Conservation (phyloP, 306 rosid genomes). For the Chamaecrista fasciculata region DNA sequence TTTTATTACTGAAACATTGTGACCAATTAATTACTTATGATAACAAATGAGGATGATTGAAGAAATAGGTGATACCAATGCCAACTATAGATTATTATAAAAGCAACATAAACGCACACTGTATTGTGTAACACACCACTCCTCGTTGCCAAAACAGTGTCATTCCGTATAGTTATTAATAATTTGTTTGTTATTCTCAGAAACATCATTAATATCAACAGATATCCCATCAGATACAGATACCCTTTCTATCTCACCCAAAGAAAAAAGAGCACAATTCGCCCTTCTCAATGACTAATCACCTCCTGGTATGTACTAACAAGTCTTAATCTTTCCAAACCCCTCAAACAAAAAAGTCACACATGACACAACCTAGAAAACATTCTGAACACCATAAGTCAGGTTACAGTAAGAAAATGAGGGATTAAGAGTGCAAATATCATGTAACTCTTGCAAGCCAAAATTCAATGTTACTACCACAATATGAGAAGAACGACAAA, state of each 20-base stretch:
- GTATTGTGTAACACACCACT: background rate
- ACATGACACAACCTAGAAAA: background rate
- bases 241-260: background rate
- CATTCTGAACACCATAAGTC: background rate
- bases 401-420: background rate
- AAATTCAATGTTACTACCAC: background rate
- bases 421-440: constrained; percentile 7
- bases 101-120: background rate
- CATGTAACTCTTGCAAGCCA: background rate
- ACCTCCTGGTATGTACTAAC: background rate
- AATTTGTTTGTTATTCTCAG: background rate
- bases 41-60: background rate
- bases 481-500: background rate
- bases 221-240: background rate
- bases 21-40: background rate
- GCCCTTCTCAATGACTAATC: background rate
- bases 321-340: constrained; percentile 7
- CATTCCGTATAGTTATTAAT: background rate
- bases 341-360: constrained; percentile 6
- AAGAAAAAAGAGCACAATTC: background rate
- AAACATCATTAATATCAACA: background rate
- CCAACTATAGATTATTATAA: constrained; percentile 5
- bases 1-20: background rate
- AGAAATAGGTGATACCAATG: constrained; percentile 11
- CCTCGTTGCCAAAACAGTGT: background rate